A percentile compares a stretch with the other conserved stretches of the same genome.
Conservation (phyloP, 768 basidiomycete genomes). For the Flagelloscypha sp. region DNA sequence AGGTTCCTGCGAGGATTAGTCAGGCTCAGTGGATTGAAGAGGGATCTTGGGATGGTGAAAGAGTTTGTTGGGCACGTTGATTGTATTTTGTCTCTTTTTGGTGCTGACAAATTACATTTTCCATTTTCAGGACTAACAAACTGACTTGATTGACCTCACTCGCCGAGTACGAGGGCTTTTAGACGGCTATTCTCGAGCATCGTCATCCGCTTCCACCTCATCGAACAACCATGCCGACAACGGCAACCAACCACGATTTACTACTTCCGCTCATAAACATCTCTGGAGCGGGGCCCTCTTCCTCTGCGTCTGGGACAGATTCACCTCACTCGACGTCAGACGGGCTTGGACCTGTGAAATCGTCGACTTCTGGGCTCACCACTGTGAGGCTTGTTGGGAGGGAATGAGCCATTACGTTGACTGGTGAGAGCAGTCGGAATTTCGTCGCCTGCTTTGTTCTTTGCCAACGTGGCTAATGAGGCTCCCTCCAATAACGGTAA, state of each 20-base stretch:
- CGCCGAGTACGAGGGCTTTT: conserved; percentile 46
- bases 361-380: conserved; percentile 6
- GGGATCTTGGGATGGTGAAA: conserved; percentile 74
- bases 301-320: conserved; percentile 4
- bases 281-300: conserved; percentile 44
- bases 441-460: no score
- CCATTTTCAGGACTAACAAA: conserved; percentile 56
- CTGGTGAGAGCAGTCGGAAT: no score
- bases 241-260: conserved; percentile 33
- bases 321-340: conserved; percentile 12
- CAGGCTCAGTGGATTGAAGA: conserved; percentile 71
- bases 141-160: conserved; percentile 46
- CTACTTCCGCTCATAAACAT: conserved; percentile 50
- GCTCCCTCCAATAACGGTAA: not conserved
- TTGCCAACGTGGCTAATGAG: conserved; percentile 6
- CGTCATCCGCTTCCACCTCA: conserved; percentile 16
- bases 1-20: no score
- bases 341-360: no score
- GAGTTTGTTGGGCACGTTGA: conserved; percentile 82
- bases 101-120: conserved; percentile 2
- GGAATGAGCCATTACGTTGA: conserved; percentile 67
- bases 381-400: no score
- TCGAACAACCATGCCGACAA: conserved; percentile 13
- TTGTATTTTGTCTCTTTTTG: conserved; percentile 41
- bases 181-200: conserved; percentile 44